phyloP scores from a whole-genome alignment of 2,329 filamentous ascomycete genomes.

The Fusarium sp. region DNA sequence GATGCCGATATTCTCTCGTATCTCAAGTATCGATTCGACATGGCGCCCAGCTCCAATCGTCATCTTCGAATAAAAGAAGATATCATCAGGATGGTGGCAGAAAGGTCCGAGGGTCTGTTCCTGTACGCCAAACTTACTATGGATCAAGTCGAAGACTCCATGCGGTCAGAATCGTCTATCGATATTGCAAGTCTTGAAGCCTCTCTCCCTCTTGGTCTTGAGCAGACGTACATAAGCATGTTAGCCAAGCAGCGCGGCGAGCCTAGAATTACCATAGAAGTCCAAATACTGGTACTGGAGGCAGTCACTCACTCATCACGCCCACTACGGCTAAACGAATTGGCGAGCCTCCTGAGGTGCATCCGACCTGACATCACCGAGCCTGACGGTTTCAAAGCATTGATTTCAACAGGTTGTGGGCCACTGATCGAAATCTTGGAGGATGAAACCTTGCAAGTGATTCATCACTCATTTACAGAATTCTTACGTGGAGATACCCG shows the following conservation, averaged over 20 bases:
- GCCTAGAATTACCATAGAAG: slow-evolving; percentile 44
- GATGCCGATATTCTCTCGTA: slow-evolving; percentile 38
- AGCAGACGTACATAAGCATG: slow-evolving; percentile 52
- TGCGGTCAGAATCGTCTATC: background rate
- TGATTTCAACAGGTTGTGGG: slow-evolving; percentile 55
- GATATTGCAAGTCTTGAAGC: slow-evolving; percentile 20
- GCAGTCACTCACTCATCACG: slow-evolving; percentile 56
- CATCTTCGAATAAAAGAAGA: slow-evolving; percentile 17
- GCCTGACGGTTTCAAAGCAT: slow-evolving; percentile 48
- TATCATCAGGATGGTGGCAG: slow-evolving; percentile 34
- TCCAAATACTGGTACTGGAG: slow-evolving; percentile 54
- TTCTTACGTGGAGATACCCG: slow-evolving; percentile 53
- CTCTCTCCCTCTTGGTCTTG: slow-evolving; percentile 38
- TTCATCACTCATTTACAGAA: slow-evolving; percentile 64
- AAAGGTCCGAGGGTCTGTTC: slow-evolving; percentile 36
- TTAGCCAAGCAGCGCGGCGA: slow-evolving; percentile 53
- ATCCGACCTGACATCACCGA: slow-evolving; percentile 34
- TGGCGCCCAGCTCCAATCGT: background rate
- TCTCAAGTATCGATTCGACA: slow-evolving; percentile 35
- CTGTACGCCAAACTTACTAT: slow-evolving; percentile 44
- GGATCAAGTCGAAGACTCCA: slow-evolving; percentile 33
- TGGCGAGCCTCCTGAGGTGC: slow-evolving; percentile 47
- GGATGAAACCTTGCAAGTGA: slow-evolving; percentile 59
- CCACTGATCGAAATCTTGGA: slow-evolving; percentile 59
- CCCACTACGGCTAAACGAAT: slow-evolving; percentile 56